phyloP scores from a whole-genome alignment of 2,329 filamentous ascomycete species.

The Aspergillus persii region DNA sequence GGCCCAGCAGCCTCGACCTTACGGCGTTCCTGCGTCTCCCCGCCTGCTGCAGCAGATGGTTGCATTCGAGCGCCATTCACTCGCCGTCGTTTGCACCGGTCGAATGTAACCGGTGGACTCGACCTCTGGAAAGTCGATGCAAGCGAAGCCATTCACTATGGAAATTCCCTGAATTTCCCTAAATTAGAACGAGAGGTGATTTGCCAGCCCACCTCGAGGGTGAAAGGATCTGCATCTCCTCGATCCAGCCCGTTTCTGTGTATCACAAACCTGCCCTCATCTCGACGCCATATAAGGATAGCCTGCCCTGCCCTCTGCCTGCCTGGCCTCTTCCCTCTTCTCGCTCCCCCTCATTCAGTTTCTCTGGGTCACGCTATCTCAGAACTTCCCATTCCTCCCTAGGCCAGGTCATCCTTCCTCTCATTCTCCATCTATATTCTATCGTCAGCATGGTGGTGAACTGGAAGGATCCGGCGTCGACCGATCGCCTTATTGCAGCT shows the following conservation, averaged over 20 bases:
- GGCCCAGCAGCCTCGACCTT: not conserved
- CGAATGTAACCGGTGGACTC: not conserved
- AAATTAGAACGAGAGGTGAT: not conserved
- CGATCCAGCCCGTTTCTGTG: not conserved
- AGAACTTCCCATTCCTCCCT: not conserved
- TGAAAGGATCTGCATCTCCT: not conserved
- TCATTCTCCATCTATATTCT: not conserved
- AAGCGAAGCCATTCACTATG: not conserved
- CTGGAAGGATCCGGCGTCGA: constrained; percentile 26
- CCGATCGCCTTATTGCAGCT: constrained; percentile 26
- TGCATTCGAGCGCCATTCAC: constrained; percentile 2
- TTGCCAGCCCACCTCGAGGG: not conserved
- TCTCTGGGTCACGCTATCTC: not conserved
- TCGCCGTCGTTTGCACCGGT: not conserved
- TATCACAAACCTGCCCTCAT: not conserved
- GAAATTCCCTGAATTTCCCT: not conserved
- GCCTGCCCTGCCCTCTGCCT: too few species aligned
- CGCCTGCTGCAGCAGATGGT: constrained; percentile 7
- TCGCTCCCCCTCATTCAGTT: not conserved
- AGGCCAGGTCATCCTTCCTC: not conserved
- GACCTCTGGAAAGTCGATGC: not conserved
- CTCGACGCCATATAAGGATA: not conserved
- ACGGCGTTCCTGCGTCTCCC: constrained; percentile 7
- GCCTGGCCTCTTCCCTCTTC: not conserved
- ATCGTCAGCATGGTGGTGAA: constrained; percentile 26